Evolutionary conservation across 176 grass and related monocot genomes (phyloP).

Genomic region (Carex myosuroides): DNA sequence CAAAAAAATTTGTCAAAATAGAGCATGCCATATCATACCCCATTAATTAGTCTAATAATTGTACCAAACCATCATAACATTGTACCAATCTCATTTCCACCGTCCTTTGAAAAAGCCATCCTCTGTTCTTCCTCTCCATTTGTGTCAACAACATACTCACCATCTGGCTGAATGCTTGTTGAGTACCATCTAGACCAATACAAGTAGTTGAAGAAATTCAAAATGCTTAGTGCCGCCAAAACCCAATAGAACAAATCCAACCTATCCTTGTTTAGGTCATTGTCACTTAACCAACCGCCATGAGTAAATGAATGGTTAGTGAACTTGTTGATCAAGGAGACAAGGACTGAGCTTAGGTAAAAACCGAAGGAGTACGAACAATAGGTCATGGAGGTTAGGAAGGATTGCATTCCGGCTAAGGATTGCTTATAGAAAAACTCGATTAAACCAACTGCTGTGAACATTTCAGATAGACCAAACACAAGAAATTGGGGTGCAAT

Average conservation of each 20-base stretch:
- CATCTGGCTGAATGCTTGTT: constrained; percentile 35
- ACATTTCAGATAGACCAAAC: constrained; percentile 90
- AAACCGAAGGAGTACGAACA: constrained; percentile 96
- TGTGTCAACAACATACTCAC: constrained; percentile 20
- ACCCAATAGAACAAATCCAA: constrained; percentile 90
- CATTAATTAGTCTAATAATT: constrained; percentile 1
- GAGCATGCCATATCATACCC: neutral
- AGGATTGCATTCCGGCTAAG: constrained; percentile 69
- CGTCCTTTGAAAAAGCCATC: constrained; percentile 17
- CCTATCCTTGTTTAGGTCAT: constrained; percentile 86
- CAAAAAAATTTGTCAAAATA: neutral
- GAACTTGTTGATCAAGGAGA: constrained; percentile 58
- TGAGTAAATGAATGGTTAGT: constrained; percentile 12
- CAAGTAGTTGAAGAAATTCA: constrained; percentile 84
- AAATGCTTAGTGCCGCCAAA: constrained; percentile 50
- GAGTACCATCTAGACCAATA: constrained; percentile 85
- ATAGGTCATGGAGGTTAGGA: constrained; percentile 87
- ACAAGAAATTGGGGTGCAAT: constrained; percentile 79
- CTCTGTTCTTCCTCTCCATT: constrained; percentile 23
- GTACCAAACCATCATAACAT: neutral
- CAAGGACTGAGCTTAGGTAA: constrained; percentile 84
- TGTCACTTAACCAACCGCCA: constrained; percentile 69
- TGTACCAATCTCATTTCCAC: constrained; percentile 12
- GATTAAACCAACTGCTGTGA: constrained; percentile 84
- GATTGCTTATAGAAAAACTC: constrained; percentile 98